Evolutionary conservation across 139 green algal species (phyloP), one percentile per base, ranked within the genome.

Genomic region (Picochlorum sp.): DNA sequence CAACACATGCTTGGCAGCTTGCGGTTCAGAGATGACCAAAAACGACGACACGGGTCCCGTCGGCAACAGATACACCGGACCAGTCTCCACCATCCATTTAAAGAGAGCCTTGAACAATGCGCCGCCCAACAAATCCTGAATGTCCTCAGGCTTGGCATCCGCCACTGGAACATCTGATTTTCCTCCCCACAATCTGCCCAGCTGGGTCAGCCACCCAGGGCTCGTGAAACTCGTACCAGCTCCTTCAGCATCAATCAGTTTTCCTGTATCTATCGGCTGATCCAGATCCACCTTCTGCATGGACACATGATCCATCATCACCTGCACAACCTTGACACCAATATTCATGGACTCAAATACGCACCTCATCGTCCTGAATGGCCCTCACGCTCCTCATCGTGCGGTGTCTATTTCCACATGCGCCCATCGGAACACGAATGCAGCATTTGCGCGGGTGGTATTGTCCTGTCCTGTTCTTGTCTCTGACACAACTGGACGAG

Each of bases 101-200:
- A 80, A 91, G 57, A 94, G 70, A 7, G 85, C 84, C 56, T 88
- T 84, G 74, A 99, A 99, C 21, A 99, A 81, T 1, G 90, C 94
- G 3, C 94, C 94, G 1, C 94, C 94, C 45, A 99, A 79, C 30
- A 99, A 77, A 56, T 97, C 92, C 62, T 95, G 76, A 56, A 99
- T 96, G 76, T 99, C 90, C 2, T 95, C 89, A 15, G 92, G 85
- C 78, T 95, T 89, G 30, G 94, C 92, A 66, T 97, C 80, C 0
- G 91, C 93, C 18, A 98, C 88, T 3, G 94, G 94, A n/a, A 96
- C 85, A 54, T 96, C 92, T 37, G 81, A 85, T 62, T 91, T 92
- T 57, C 89, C 89, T 47, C 82, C 83, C 89, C 89, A 97, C 6
- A 95, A 70, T 49, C 88, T 74, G 64, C 87, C 88, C 1, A 97